Evolutionary conservation across 2,329 filamentous ascomycete genomes (phyloP).

Genomic region (Truncatella angustata): DNA sequence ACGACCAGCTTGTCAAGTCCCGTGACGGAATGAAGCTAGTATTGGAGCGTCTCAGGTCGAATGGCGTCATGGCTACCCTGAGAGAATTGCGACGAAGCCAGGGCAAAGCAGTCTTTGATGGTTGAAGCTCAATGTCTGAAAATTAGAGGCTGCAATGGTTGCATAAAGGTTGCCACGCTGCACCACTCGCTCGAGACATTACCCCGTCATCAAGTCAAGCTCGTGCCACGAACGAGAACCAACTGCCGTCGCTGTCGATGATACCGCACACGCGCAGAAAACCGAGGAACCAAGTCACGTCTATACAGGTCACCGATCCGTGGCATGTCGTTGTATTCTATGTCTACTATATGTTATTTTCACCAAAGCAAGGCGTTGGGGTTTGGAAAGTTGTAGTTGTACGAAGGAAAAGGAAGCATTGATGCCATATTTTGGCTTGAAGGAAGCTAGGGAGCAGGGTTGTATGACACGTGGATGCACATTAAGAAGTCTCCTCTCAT

Average conservation of each 20-base stretch:
- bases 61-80: constrained; percentile 56
- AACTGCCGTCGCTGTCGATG: background rate
- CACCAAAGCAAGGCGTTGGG: constrained; percentile 9
- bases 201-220: too few species aligned
- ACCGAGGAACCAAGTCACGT: too few species aligned
- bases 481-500: constrained; percentile 8
- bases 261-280: background rate
- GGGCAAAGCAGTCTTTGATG: constrained; percentile 33
- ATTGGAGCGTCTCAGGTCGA: constrained; percentile 64
- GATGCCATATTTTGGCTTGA: background rate
- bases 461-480: background rate
- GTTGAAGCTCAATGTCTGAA: too few species aligned
- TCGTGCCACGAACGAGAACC: too few species aligned
- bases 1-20: constrained; percentile 76
- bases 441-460: background rate
- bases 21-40: constrained; percentile 82
- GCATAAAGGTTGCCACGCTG: too few species aligned
- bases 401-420: background rate
- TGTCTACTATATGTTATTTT: background rate
- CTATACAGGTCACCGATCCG: background rate
- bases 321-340: constrained; percentile 4
- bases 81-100: constrained; percentile 49
- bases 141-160: too few species aligned
- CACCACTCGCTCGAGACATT: too few species aligned
- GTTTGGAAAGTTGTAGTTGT: constrained; percentile 9